These are phyloP conservation scores for Russula griseocarnosa DNA, from an alignment of 768 basidiomycete species.

Conservation along the genomic window DNA sequence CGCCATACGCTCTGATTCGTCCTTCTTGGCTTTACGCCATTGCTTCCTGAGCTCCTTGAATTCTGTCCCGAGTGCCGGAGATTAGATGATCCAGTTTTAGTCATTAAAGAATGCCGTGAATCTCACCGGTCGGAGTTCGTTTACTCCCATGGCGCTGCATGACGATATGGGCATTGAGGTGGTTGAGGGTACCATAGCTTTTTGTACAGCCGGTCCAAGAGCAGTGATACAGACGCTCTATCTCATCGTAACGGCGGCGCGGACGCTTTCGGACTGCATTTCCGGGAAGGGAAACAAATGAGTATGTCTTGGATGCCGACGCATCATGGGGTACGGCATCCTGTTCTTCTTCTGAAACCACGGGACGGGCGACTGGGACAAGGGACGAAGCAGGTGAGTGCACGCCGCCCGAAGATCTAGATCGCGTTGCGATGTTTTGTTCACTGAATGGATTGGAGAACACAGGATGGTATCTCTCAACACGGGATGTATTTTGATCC, in stretches of 20 bases:
- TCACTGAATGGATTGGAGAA: slow-evolving; percentile 22
- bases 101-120: slow-evolving; percentile 8
- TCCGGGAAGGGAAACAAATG: slow-evolving; percentile 76
- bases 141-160: slow-evolving; percentile 96
- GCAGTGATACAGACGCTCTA: slow-evolving; percentile 89
- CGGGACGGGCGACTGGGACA: slow-evolving; percentile 22
- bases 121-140: slow-evolving; percentile 83
- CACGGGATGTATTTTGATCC: slow-evolving; percentile 13
- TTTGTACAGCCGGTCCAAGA: slow-evolving; percentile 58
- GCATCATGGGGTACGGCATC: slow-evolving; percentile 24
- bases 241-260: slow-evolving; percentile 88
- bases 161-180: slow-evolving; percentile 96
- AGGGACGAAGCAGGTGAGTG: slow-evolving; percentile 22
- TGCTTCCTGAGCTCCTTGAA: slow-evolving; percentile 97
- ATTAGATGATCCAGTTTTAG: slow-evolving; percentile 19
- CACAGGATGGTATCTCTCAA: slow-evolving; percentile 12
- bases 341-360: slow-evolving; percentile 29
- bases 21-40: slow-evolving; percentile 93
- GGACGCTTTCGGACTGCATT: slow-evolving; percentile 81
- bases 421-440: slow-evolving; percentile 10
- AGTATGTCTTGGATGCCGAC: slow-evolving; percentile 59
- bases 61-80: slow-evolving; percentile 51
- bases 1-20: slow-evolving; percentile 35
- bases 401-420: slow-evolving; percentile 21
- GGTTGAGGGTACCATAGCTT: slow-evolving; percentile 91